These are phyloP conservation scores for Aspergillus tanneri DNA, from an alignment of 2,329 filamentous ascomycete species.

Conservation along the genomic window DNA sequence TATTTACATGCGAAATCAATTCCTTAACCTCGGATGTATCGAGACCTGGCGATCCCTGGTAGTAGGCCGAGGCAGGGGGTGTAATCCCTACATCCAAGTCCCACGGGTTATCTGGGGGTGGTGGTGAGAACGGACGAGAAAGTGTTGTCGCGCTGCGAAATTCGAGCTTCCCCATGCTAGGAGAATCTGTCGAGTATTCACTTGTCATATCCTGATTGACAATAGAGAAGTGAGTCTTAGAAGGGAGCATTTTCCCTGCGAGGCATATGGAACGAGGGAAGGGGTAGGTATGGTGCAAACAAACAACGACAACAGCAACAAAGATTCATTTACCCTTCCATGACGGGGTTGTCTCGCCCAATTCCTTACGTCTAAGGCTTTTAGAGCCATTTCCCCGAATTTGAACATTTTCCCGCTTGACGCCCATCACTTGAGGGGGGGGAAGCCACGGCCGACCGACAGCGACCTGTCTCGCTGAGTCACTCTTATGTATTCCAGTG, in stretches of 20 bases:
- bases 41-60: neutral
- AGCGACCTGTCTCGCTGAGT: neutral
- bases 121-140: neutral
- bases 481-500: neutral
- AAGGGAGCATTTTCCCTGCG: neutral
- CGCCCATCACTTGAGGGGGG: neutral
- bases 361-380: neutral
- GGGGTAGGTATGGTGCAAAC: neutral
- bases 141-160: neutral
- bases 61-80: neutral
- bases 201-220: neutral
- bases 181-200: neutral
- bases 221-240: neutral
- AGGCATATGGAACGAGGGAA: neutral
- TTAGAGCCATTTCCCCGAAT: neutral
- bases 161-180: neutral
- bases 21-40: neutral
- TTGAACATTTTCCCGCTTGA: neutral
- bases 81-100: neutral
- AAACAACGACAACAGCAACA: neutral
- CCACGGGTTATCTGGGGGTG: neutral
- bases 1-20: neutral
- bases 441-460: neutral
- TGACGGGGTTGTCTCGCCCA: neutral
- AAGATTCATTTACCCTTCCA: neutral